A percentile compares a stretch with the other conserved stretches of the same genome.
Conservation (phyloP, 495 filamentous ascomycete species). For the Trichoderma virens region DNA sequence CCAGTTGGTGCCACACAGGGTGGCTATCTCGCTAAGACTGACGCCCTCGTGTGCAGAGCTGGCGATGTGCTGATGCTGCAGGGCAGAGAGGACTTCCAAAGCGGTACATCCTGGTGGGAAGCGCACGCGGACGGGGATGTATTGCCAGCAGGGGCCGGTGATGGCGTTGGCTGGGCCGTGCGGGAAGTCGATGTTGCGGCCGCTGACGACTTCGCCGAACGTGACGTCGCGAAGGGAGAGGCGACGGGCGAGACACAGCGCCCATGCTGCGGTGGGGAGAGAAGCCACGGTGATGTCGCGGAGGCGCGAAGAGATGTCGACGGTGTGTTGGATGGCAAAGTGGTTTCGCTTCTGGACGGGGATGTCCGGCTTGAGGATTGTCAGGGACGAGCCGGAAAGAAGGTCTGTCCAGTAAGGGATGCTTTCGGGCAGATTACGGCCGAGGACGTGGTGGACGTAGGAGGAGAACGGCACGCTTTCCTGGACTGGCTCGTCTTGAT, state of each 20-base stretch:
- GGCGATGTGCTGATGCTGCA: conserved; percentile 33
- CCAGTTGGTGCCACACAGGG: conserved; percentile 14
- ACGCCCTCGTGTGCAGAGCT: conserved; percentile 30
- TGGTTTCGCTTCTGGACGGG: conserved; percentile 22
- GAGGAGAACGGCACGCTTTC: conserved; percentile 51
- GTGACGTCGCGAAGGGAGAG: conserved; percentile 42
- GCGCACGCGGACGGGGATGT: conserved; percentile 30
- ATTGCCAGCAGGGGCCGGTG: conserved; percentile 38
- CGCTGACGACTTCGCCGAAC: conserved; percentile 54
- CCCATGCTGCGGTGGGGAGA: conserved; percentile 56
- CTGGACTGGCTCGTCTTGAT: conserved; percentile 17
- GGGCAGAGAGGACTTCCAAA: conserved; percentile 22
- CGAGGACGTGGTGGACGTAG: conserved; percentile 44
- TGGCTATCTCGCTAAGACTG: conserved; percentile 28
- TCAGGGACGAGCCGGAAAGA: conserved; percentile 43
- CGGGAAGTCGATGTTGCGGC: conserved; percentile 45
- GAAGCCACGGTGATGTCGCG: conserved; percentile 49
- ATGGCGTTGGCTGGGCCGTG: conserved; percentile 32
- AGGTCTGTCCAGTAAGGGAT: conserved; percentile 52
- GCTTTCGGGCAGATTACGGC: conserved; percentile 22
- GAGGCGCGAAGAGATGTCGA: conserved; percentile 33
- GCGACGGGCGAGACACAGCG: conserved; percentile 46
- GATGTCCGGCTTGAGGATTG: conserved; percentile 29
- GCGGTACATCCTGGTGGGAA: conserved; percentile 23
- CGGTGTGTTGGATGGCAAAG: conserved; percentile 33